Base-by-base conservation (phyloP, 2,329 filamentous ascomycete species). In the Fusarium sp. region DNA sequence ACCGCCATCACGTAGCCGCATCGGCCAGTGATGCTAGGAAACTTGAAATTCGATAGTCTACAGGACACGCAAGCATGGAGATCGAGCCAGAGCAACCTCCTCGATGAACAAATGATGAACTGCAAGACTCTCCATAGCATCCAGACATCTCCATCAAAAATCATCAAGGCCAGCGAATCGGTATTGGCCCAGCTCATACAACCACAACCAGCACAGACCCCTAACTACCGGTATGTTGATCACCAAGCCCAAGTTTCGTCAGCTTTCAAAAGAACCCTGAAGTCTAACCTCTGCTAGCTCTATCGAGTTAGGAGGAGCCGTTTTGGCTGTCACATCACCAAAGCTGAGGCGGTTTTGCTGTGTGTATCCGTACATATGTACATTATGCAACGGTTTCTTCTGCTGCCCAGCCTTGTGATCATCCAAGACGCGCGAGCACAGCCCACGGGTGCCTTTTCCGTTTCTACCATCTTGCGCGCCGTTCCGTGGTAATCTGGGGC, bases 251-350 rank as follows among this genome's bases (percentile, higher is more conserved):
- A 10, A 35, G 33, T n/a, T n/a, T 37, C 39, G 42, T 49, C 45
- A 58, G 31, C 40, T 58, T 58, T 31, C 51, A 58, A 64, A 63
- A 64, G 60, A 58, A 58, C 53, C 51, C 58, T 57, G 40, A 20
- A 14, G 18, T 36, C 20, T 7, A 29, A 21, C 25, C 17, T 37
- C 20, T 31, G 42, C 60, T 63, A 64, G 23, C 60, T 63, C 14
- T 6, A 58, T 63, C 40, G 37, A 63, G 60, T 37, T 58, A 63
- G 52, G 31, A 31, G 21, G 25, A 27, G 17, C 39, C 51, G 40
- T 23, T 37, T 61, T 61, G 48, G 47, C 27, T 54, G 56, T 27
- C 43, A 51, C 52, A 40, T 53, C 31, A 35, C 15, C 15, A 10
- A 17, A 33, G 17, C 33, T 35, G 15, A 35, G 33, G 33, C 33